phyloP scores from a whole-genome alignment of 2,329 filamentous ascomycete genomes.

The Aureobasidium melanogenum region DNA sequence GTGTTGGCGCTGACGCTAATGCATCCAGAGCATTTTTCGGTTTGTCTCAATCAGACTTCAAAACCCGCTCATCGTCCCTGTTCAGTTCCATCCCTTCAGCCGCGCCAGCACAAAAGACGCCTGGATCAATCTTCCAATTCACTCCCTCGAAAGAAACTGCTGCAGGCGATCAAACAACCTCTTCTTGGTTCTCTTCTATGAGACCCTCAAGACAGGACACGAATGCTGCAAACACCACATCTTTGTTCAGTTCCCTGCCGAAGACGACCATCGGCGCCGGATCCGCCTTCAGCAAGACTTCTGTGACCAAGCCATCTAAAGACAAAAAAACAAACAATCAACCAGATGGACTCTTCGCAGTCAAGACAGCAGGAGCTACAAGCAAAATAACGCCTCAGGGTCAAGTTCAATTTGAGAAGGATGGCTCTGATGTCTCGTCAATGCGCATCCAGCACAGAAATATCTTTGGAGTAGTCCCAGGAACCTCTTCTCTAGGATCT shows the following conservation, averaged over 20 bases:
- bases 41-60: neutral
- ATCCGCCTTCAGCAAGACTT: neutral
- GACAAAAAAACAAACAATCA: neutral
- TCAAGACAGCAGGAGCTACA: neutral
- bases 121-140: neutral
- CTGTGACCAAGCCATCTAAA: neutral
- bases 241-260: neutral
- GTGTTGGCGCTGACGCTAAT: neutral
- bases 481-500: neutral
- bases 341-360: neutral
- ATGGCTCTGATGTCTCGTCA: too few species aligned
- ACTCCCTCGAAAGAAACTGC: neutral
- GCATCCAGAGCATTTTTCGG: neutral
- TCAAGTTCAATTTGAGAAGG: too few species aligned
- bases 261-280: neutral
- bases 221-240: neutral
- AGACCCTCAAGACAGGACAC: neutral
- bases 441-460: too few species aligned
- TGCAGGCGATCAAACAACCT: neutral
- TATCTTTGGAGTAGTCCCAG: neutral
- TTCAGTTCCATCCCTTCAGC: neutral
- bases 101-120: neutral
- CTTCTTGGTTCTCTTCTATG: neutral
- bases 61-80: neutral
- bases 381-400: too few species aligned